Base-by-base conservation (phyloP, 192 early-diverging fungal species). In the Diversispora eburnea region DNA sequence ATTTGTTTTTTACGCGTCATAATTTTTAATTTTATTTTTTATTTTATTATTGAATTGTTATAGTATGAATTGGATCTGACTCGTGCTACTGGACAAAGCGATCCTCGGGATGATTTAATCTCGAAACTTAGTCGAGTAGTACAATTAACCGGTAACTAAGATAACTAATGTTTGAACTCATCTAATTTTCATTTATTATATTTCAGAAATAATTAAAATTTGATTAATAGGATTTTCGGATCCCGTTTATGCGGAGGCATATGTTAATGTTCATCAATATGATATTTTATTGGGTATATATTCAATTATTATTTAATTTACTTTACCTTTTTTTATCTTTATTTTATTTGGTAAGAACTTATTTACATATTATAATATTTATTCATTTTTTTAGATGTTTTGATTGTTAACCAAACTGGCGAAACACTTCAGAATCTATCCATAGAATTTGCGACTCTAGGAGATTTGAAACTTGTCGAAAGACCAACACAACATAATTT, bases 171-270 rank as follows among this genome's bases (percentile, higher is more conserved):
- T 9, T 0, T n/a, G 15, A 33, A 39, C 25, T 13, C 6, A 15
- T 69, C n/a, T 69, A 25, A 5, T 67, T 25, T 8, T 60, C 22
- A 20, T 39, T 39, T 33, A 10, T 15, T 60, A 19, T 60, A 20
- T 60, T 22, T 60, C 3, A 1, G 25, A 55, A 55, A 70, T 70
- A 39, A 55, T n/a, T n/a, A 41, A 8, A n/a, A 56, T 55, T 59
- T 46, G 46, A 46, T 60, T 25, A 48, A 19, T 33, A 72, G 70
- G 81, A 15, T 99, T 94, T 82, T 96, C 95, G 4, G 97, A 99
- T 78, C 93, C 95, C 2, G 95, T 99, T n/a, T 99, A 99, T 76
- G 96, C 96, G 3, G 97, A 99, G 81, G 97, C 95, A 0, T 97
- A 98, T 78, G 93, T 98, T 49, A 96, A 87, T 64, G 94, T 99